Base-by-base conservation (phyloP, 768 basidiomycete genomes). In the Neoboletus brunneissimus region DNA sequence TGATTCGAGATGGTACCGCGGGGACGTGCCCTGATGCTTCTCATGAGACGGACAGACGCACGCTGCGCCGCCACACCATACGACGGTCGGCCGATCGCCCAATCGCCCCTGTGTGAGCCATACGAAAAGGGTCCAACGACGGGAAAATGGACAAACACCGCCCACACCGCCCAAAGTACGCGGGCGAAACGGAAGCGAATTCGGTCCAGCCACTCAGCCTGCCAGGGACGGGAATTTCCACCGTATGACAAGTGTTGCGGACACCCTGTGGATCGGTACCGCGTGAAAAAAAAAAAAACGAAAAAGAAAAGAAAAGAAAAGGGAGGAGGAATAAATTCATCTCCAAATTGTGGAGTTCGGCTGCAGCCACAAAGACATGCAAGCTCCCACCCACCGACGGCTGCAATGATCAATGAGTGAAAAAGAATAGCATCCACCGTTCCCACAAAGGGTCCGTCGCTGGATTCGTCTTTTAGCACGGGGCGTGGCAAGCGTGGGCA, bases 401-500 rank as follows among this genome's bases (percentile, higher is more conserved):
- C 29, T 45, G 45, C 40, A 55, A 16, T 58, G 40, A 48, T 42
- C 38, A 10, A 20, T 20, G 20, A n/a, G n/a, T 12, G 34, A 35
- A 48, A 34, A 29, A 35, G 22, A 48, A 44, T 29, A 48, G 22
- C 40, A 27, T 40, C 34, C 16, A 49, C 40, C 23, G 25, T 48
- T 58, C 55, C 55, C 54, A 59, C 49, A 45, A 49, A 27, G 4
- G n/a, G 10, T 20, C 42, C 13, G n/a, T 23, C 15, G 38, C 7
- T n/a, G 38, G 18, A 40, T 40, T 12, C 29, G 16, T 34, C 25
- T 3, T 46, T 38, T 32, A 32, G 27, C 47, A 18, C 47, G 31
- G 10, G n/a, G 44, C 42, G 44, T 58, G 54, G 44, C 29, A 25
- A 15, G 54, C 50, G 48, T 45, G 48, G 49, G 44, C 51, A 47